A percentile compares a stretch with the other conserved stretches of the same genome.
Conservation (phyloP, 2,329 filamentous ascomycete species). For the Rhytidhysteron rufulum region DNA sequence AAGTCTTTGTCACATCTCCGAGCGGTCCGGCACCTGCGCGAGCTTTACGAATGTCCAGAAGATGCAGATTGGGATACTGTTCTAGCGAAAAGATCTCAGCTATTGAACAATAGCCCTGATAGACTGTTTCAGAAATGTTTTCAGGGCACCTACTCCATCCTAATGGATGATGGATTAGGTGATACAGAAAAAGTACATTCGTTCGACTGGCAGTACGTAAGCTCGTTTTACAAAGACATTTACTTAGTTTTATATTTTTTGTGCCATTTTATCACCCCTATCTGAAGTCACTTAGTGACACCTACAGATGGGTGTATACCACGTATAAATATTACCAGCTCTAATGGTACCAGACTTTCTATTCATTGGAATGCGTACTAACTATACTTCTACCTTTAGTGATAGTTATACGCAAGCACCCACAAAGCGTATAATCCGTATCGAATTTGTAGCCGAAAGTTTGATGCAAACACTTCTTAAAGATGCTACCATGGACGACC, state of each 20-base stretch:
- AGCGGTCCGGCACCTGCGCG: slow-evolving; percentile 64
- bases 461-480: slow-evolving; percentile 53
- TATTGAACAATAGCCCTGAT: slow-evolving; percentile 45
- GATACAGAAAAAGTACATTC: slow-evolving; percentile 53
- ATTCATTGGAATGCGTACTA: too few species aligned
- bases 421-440: slow-evolving; percentile 71
- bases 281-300: too few species aligned
- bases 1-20: slow-evolving; percentile 67
- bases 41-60: slow-evolving; percentile 56
- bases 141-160: slow-evolving; percentile 65
- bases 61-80: slow-evolving; percentile 60
- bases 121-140: slow-evolving; percentile 63
- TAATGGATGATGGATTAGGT: slow-evolving; percentile 74
- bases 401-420: slow-evolving; percentile 60
- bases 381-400: too few species aligned
- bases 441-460: slow-evolving; percentile 67
- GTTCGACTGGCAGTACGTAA: slow-evolving; percentile 56
- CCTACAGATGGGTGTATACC: too few species aligned
- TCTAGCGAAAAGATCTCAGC: slow-evolving; percentile 45
- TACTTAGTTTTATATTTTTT: too few species aligned
- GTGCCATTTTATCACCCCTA: too few species aligned
- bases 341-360: too few species aligned
- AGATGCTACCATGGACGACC: slow-evolving; percentile 30
- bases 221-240: too few species aligned
- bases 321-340: too few species aligned